Percentiles rank a stretch among this genome's conserved stretches.
Conservation (phyloP, 179 eudicot species). For the Sideroxylon spinosum region DNA sequence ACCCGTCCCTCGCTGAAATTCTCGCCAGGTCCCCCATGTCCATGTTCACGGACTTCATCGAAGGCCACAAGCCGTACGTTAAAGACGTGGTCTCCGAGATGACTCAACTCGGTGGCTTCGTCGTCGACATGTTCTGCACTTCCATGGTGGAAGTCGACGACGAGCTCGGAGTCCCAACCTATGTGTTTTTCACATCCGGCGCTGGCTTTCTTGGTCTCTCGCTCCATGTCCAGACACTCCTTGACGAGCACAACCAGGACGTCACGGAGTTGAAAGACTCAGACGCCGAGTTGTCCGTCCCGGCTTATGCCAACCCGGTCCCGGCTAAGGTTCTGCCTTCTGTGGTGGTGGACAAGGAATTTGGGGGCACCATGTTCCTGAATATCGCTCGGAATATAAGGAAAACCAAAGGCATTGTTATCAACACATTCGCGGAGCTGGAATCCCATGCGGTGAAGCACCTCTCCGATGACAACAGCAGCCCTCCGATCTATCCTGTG, state of each 20-base stretch:
- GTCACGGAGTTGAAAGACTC: conserved; percentile 18
- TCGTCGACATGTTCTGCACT: conserved; percentile 37
- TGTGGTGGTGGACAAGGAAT: conserved; percentile 1
- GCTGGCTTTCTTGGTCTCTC: conserved; percentile 20
- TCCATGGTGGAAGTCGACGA: conserved; percentile 29
- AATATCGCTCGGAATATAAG: conserved; percentile 12
- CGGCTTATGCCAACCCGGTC: conserved; percentile 21
- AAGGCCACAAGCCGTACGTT: conserved; percentile 8
- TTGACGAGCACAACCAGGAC: conserved; percentile 7
- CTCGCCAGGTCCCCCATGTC: neutral
- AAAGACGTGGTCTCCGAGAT: neutral
- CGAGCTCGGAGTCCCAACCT: conserved; percentile 27
- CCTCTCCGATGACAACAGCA: conserved; percentile 1
- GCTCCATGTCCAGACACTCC: conserved; percentile 12
- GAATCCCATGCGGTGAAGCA: conserved; percentile 24
- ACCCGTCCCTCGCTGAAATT: neutral
- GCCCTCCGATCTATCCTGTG: conserved; percentile 41
- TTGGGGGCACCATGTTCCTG: neutral
- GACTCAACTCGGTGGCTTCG: conserved; percentile 19
- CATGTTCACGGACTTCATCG: neutral
- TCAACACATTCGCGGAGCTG: conserved; percentile 44
- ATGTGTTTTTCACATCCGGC: conserved; percentile 28
- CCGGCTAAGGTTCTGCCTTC: conserved; percentile 30
- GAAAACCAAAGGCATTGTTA: conserved; percentile 40
- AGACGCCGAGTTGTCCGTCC: conserved; percentile 13